Conservation (phyloP, 352 stramenopile genomes). For the Phytophthora pinifolia region DNA sequence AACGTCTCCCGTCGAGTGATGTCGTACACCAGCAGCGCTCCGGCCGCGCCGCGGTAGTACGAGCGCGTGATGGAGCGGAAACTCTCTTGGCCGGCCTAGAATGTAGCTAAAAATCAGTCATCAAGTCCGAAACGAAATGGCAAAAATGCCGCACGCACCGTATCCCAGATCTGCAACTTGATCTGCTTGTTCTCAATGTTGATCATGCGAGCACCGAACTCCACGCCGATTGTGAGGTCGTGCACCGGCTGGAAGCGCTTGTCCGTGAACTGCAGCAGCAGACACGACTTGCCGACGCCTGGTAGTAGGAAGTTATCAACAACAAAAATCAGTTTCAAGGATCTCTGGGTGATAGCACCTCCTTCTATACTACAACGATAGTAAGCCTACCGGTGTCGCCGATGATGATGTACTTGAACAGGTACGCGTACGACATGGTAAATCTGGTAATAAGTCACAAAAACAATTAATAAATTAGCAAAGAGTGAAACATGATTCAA, state of each 20-base stretch:
- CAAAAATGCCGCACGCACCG: conserved; percentile 37
- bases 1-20: conserved; percentile 99
- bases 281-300: conserved; percentile 99
- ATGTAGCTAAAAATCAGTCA: conserved; percentile 10
- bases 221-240: conserved; percentile 99
- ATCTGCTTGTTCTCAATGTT: conserved; percentile 98
- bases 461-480: neutral
- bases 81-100: conserved; percentile 97
- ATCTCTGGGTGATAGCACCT: neutral
- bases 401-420: conserved; percentile 99
- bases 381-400: conserved; percentile 93
- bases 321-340: neutral
- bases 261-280: conserved; percentile 99
- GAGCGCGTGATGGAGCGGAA: conserved; percentile 99
- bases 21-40: conserved; percentile 98
- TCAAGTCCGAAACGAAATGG: conserved; percentile 1
- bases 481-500: neutral
- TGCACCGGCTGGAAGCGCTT: conserved; percentile 99
- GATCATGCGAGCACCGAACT: conserved; percentile 99
- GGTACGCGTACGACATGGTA: conserved; percentile 94
- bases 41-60: conserved; percentile 98
- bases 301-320: neutral
- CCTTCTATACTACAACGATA: neutral
- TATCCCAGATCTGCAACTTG: conserved; percentile 99
- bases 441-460: neutral